phyloP scores from a whole-genome alignment of 768 basidiomycete genomes.

The Boletus subcaerulescens region DNA sequence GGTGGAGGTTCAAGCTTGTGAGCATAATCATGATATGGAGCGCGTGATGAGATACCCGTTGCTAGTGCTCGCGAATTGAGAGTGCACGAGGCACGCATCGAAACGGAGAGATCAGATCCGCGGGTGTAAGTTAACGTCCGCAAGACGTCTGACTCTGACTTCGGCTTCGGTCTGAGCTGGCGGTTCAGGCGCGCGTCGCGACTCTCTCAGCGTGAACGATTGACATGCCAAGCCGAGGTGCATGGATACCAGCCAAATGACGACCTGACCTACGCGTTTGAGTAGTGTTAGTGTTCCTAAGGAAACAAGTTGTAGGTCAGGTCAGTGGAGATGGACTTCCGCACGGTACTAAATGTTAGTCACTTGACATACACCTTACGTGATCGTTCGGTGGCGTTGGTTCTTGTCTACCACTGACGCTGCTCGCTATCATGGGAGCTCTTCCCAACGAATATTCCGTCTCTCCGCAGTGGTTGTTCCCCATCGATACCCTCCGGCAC shows the following conservation, averaged over 20 bases:
- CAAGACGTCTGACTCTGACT: constrained; percentile 6
- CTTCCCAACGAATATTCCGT: constrained; percentile 25
- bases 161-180: constrained; percentile 21
- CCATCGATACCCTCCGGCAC: constrained; percentile 50
- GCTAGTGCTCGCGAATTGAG: neutral
- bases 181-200: constrained; percentile 2
- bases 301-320: neutral
- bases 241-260: neutral
- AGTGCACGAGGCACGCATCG: constrained; percentile 26
- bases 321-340: no score
- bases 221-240: neutral
- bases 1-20: constrained; percentile 1
- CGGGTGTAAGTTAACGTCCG: constrained; percentile 26
- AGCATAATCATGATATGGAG: neutral
- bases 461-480: constrained; percentile 70
- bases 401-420: constrained; percentile 7
- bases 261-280: neutral
- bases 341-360: no score
- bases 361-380: constrained; percentile 16
- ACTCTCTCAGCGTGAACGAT: neutral
- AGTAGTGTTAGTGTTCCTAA: neutral
- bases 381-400: constrained; percentile 25
- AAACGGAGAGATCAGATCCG: constrained; percentile 30
- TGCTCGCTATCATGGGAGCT: constrained; percentile 19
- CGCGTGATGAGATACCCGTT: constrained; percentile 10